Conservation (phyloP, 768 basidiomycete species). For the Collybia sordida region DNA sequence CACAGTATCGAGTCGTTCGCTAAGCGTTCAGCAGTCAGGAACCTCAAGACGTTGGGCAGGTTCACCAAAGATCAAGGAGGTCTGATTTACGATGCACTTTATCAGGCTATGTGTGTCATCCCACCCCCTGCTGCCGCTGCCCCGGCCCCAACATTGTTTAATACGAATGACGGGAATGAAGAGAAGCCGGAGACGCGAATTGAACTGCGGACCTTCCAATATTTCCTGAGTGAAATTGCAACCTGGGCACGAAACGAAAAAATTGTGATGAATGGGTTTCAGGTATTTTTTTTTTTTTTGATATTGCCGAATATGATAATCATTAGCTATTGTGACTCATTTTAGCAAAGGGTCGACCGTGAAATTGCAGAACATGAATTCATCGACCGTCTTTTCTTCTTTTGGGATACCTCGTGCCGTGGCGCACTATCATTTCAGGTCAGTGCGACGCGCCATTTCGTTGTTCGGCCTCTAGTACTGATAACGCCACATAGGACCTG, state of each 20-base stretch:
- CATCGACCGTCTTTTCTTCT: conserved; percentile 90
- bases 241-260: conserved; percentile 97
- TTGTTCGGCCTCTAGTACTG: conserved; percentile 1
- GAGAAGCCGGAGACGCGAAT: conserved; percentile 91
- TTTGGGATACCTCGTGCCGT: conserved; percentile 83
- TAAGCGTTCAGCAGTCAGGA: conserved; percentile 87
- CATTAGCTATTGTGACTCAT: conserved; percentile 1
- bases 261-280: conserved; percentile 89
- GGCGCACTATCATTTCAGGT: conserved; percentile 92
- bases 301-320: background rate
- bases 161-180: conserved; percentile 58
- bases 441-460: conserved; percentile 10
- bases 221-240: conserved; percentile 88
- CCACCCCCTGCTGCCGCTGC: conserved; percentile 60
- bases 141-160: conserved; percentile 52
- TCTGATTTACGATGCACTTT: conserved; percentile 89
- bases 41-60: conserved; percentile 73
- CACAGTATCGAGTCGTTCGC: conserved; percentile 93
- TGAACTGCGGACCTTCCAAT: conserved; percentile 78
- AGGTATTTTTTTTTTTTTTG: conserved; percentile 42
- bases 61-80: conserved; percentile 89
- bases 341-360: conserved; percentile 84
- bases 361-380: conserved; percentile 95
- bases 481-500: conserved; percentile 60
- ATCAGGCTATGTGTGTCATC: conserved; percentile 77